phyloP scores from a whole-genome alignment of 306 rosid species.

The Pterocarpus macrocarpus region DNA sequence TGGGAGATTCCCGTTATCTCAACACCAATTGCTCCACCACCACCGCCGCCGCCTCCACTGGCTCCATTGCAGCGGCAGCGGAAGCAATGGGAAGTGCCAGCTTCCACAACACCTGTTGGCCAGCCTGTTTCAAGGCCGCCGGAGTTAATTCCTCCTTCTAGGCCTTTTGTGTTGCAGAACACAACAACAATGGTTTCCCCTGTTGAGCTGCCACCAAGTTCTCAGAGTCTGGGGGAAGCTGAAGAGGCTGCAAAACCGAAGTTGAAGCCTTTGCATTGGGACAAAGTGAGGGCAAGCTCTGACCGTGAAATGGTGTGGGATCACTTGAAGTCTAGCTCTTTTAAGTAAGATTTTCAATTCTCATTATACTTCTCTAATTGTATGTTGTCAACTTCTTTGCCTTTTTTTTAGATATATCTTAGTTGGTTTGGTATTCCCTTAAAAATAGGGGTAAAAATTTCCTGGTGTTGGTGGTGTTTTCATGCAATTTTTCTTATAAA shows the following conservation, averaged over 20 bases:
- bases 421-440: conserved; percentile 13
- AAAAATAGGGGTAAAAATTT: not conserved
- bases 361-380: not conserved
- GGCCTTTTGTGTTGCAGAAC: conserved; percentile 60
- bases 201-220: conserved; percentile 58
- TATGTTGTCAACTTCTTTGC: not conserved
- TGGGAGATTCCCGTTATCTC: conserved; percentile 50
- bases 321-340: conserved; percentile 88
- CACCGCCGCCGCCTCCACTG: conserved; percentile 22
- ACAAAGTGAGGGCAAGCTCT: conserved; percentile 94
- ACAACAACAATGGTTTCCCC: conserved; percentile 57
- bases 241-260: conserved; percentile 71
- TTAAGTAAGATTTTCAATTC: conserved; percentile 64
- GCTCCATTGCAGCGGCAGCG: conserved; percentile 39
- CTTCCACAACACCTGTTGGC: conserved; percentile 36
- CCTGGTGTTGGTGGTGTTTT: not conserved
- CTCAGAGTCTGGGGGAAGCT: conserved; percentile 45
- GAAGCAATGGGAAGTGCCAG: conserved; percentile 52
- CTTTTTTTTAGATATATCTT: not conserved
- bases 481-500: not conserved
- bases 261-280: conserved; percentile 93
- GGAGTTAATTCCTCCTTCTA: conserved; percentile 62
- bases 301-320: conserved; percentile 97
- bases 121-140: conserved; percentile 63
- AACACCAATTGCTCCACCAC: conserved; percentile 15